Evolutionary conservation across 805 yeast species (phyloP), one percentile per base, ranked within the genome.

Genomic region (Yarrowia osloensis): DNA sequence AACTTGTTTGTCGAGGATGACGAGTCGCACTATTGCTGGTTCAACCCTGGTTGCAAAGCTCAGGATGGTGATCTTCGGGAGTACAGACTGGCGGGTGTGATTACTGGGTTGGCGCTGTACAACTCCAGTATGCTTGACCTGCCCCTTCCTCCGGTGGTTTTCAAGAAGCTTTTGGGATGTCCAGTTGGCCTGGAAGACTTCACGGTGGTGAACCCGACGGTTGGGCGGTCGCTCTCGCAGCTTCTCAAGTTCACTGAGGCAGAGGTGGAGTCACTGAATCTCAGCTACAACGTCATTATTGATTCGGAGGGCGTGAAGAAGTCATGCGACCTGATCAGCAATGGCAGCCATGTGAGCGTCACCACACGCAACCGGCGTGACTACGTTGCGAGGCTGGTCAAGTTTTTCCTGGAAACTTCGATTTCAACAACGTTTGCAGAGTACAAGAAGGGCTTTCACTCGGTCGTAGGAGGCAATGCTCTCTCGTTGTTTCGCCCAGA

Each of bases 51-150:
- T 7, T 39, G 47, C 19, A 74, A 71, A 68, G 73, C 40, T 50
- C 69, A 8, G 70, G 67, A 57, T 8, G 28, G 67, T 11, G 70
- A 74, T 31, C 55, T 69, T 22, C 69, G 55, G 19, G 78, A 79
- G 67, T 93, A 88, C 77, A 88, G 85, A 73, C 78, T 91, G 40
- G 88, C 92, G 66, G 99, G 99, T 0, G 90, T 89, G 1, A 88
- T 92, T 1, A 77, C 95, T 46, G 98, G 97, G 0, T 81, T 95
- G 71, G 98, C 98, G 0, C 87, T 95, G 37, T 91, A 90, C 76
- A 95, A 94, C 76, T 89, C 97, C 0, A 88, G 92, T 0, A 91
- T 93, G 59, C 78, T 94, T 54, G 97, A 92, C 74, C 79, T 94
- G 67, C 84, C 84, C 52, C 85, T 94, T 67, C 97, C 98, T 0